Evolutionary conservation across 371 early-diverging fungal genomes (phyloP).

Genomic region (Fennellomyces sp.): DNA sequence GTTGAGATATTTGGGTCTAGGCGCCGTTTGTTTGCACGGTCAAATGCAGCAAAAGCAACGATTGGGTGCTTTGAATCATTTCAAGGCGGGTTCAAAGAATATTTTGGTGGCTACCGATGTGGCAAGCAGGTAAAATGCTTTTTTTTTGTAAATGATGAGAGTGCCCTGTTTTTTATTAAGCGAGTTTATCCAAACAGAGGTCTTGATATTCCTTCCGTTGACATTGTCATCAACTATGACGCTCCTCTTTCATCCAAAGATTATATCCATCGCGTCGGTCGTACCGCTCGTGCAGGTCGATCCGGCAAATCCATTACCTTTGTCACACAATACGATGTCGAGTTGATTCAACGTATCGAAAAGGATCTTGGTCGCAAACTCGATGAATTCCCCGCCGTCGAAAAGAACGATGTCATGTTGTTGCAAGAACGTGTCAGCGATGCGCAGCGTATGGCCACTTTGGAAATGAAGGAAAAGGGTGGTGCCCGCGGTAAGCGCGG

Average conservation of each 20-base stretch:
- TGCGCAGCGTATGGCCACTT: conserved; percentile 82
- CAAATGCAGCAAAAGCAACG: conserved; percentile 93
- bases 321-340: conserved; percentile 97
- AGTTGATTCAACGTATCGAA: conserved; percentile 92
- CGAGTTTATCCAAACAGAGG: conserved; percentile 65
- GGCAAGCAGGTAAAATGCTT: conserved; percentile 55
- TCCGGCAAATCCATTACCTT: conserved; percentile 94
- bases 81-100: conserved; percentile 84
- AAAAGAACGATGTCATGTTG: conserved; percentile 85
- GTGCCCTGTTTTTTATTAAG: neutral
- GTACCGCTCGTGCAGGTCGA: conserved; percentile 96
- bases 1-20: conserved; percentile 90
- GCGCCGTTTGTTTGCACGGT: conserved; percentile 94
- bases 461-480: conserved; percentile 70
- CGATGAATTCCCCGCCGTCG: conserved; percentile 72
- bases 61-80: conserved; percentile 87
- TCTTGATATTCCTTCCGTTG: conserved; percentile 96
- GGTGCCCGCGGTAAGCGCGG: conserved; percentile 57
- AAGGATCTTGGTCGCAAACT: conserved; percentile 86
- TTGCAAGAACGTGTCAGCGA: conserved; percentile 94
- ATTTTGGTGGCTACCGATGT: conserved; percentile 98
- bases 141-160: neutral
- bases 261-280: conserved; percentile 97
- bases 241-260: conserved; percentile 93
- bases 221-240: conserved; percentile 96